Evolutionary conservation across 2,329 filamentous ascomycete species (phyloP), one percentile per base, ranked within the genome.

Genomic region (Diplodia scrobiculata): DNA sequence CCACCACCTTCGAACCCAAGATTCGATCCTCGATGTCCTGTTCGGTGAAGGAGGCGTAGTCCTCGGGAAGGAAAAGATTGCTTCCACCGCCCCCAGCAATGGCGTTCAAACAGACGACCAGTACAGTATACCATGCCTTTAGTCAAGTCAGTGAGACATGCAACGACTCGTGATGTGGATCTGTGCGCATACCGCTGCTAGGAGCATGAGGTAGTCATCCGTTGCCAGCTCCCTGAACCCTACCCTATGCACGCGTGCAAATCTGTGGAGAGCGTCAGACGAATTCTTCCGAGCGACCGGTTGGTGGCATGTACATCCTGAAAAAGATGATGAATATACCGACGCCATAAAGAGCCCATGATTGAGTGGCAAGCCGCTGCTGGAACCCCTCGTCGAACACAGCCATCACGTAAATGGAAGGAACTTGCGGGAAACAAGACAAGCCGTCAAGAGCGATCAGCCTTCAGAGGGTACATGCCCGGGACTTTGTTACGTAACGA

Each of bases 1-100:
- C 69, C 17, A 80, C 79, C 41, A 82, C 75, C 70, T 82, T 81
- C 14, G 78, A 79, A 13, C 79, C 79, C 45, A 77, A 75, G 50
- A 82, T 77, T 7, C 81, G 76, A 21, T 80, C 77, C 34, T 76
- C 47, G 5, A 82, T 78, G 10, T 82, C 76, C 17, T 70, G 65
- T 14, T 72, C 67, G 6, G 74, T 76, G 68, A 81, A 81, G 0
- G 72, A 75, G 1, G 68, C 66, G 29, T 75, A 74, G 29, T 77
- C 68, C 62, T 76, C 48, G 5, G 77, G 77, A 4, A 70, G 76
- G 63, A 75, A 79, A 1, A 82, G 72, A 66, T 81, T 82, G 62
- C 78, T 79, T 29, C 79, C 79, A 41, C 79, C 80, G 27, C 79
- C 79, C 2, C 68, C 67, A 17, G 74, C 74, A 41, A 79, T 79